phyloP scores from a whole-genome alignment of 805 yeast genomes.

The Spathaspora passalidarum region DNA sequence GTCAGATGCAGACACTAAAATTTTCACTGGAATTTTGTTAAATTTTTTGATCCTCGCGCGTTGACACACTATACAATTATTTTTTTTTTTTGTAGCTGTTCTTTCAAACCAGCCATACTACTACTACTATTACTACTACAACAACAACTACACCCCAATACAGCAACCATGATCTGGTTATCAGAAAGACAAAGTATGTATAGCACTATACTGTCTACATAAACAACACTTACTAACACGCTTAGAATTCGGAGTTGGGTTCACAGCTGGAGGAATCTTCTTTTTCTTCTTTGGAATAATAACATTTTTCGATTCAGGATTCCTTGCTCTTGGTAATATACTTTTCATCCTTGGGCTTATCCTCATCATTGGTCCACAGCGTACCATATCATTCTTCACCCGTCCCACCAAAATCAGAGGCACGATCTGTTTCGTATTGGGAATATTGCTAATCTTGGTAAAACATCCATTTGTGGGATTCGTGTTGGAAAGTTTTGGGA shows the following conservation, averaged over 20 bases:
- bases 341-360: slow-evolving; percentile 78
- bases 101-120: background rate
- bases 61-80: no score
- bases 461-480: slow-evolving; percentile 85
- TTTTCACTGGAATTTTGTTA: no score
- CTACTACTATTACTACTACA: no score
- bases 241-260: slow-evolving; percentile 85
- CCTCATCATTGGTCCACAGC: slow-evolving; percentile 82
- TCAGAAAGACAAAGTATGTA: slow-evolving; percentile 72
- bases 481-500: slow-evolving; percentile 82
- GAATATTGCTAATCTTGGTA: slow-evolving; percentile 70
- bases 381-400: slow-evolving; percentile 78
- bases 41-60: no score
- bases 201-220: no score
- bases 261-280: slow-evolving; percentile 80
- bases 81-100: background rate
- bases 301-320: slow-evolving; percentile 83
- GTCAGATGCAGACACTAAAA: no score
- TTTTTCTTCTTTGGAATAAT: slow-evolving; percentile 80
- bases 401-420: slow-evolving; percentile 88
- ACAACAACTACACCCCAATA: background rate
- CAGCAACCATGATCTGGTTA: slow-evolving; percentile 56
- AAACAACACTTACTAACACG: background rate
- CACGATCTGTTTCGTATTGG: slow-evolving; percentile 71
- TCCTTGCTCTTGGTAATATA: slow-evolving; percentile 86